phyloP scores from a whole-genome alignment of 2,329 filamentous ascomycete species.

The Xylaria sp. region DNA sequence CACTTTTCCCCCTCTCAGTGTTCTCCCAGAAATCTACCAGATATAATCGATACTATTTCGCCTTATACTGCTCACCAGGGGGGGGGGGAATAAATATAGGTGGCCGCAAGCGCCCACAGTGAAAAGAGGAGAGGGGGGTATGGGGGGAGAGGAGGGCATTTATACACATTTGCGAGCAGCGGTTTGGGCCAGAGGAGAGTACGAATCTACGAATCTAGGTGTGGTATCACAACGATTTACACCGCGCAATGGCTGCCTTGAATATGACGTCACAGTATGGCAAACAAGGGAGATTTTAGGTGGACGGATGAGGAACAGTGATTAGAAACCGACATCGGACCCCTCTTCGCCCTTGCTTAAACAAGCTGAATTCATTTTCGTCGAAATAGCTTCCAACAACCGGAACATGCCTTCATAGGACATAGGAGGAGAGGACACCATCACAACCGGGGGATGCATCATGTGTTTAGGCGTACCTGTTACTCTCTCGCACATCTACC shows the following conservation, averaged over 20 bases:
- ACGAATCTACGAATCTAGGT: background rate
- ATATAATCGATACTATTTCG: too few relatives aligned
- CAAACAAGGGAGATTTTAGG: background rate
- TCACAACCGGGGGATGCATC: constrained; percentile 43
- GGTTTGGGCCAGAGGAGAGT: too few relatives aligned
- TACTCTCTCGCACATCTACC: constrained; percentile 25
- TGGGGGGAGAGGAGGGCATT: too few relatives aligned
- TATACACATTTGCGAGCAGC: too few relatives aligned
- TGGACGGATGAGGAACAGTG: background rate
- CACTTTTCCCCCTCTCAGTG: too few relatives aligned
- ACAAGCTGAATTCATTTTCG: constrained; percentile 8
- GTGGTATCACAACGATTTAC: background rate
- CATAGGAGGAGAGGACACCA: background rate
- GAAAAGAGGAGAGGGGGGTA: too few relatives aligned
- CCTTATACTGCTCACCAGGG: too few relatives aligned
- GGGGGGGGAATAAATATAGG: too few relatives aligned
- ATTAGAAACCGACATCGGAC: background rate
- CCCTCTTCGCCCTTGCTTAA: background rate
- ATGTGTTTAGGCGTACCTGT: constrained; percentile 43
- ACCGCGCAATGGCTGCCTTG: background rate
- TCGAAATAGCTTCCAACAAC: background rate
- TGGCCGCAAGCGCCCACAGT: too few relatives aligned
- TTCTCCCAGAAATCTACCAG: too few relatives aligned
- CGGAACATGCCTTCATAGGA: constrained; percentile 23
- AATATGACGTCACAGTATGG: background rate